These are phyloP conservation scores for Warburgia ugandensis DNA, from an alignment of 164 flowering plant genomes.

Conservation along the genomic window DNA sequence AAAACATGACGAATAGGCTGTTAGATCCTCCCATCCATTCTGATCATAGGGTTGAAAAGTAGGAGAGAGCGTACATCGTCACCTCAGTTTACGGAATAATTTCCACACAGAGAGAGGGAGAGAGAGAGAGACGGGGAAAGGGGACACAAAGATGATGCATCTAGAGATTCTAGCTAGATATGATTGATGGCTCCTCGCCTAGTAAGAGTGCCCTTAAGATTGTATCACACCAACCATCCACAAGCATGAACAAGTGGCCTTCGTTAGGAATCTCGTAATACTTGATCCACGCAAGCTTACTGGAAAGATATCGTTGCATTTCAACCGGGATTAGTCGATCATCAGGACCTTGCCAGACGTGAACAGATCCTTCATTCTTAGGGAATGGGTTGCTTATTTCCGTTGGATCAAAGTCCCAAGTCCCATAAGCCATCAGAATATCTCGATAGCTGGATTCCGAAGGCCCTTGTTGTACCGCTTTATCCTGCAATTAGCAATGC, in stretches of 20 bases:
- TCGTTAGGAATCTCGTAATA: constrained; percentile 51
- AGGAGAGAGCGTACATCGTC: too few relatives aligned
- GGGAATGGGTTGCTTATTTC: constrained; percentile 52
- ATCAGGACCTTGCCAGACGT: constrained; percentile 68
- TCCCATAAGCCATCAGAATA: constrained; percentile 50
- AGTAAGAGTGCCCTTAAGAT: constrained; percentile 41
- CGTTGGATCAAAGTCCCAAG: constrained; percentile 55
- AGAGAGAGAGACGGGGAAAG: too few relatives aligned
- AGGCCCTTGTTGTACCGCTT: constrained; percentile 23
- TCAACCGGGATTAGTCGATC: constrained; percentile 42
- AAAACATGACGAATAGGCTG: too few relatives aligned
- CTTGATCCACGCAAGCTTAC: constrained; percentile 51
- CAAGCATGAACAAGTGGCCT: constrained; percentile 22
- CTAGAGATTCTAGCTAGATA: not conserved
- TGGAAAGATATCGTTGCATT: constrained; percentile 41
- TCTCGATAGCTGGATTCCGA: constrained; percentile 43
- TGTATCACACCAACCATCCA: constrained; percentile 23
- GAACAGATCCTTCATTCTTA: constrained; percentile 48
- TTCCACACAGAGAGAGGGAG: too few relatives aligned
- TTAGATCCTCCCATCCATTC: too few relatives aligned
- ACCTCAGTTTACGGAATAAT: too few relatives aligned
- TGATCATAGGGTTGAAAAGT: too few relatives aligned
- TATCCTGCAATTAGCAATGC: too few relatives aligned
- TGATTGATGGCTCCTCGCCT: constrained; percentile 17
- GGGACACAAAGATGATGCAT: too few relatives aligned